Evolutionary conservation across 176 grass and related monocot species (phyloP).

Genomic region (Oryza coarctata): DNA sequence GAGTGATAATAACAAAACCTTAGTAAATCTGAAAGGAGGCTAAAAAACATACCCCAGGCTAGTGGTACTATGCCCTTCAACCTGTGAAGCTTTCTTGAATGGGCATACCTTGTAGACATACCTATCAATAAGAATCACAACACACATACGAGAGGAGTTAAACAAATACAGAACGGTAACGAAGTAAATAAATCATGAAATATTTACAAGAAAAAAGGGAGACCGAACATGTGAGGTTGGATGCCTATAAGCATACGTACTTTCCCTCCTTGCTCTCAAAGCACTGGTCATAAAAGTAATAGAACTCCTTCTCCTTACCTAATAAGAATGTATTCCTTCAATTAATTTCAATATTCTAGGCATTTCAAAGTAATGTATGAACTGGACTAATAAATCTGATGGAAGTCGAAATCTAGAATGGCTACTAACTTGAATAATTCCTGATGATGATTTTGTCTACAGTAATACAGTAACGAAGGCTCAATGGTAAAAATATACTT

Average conservation of each 20-base stretch:
- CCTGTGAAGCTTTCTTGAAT: slow-evolving; percentile 88
- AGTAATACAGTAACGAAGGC: slow-evolving; percentile 22
- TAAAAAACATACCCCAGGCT: slow-evolving; percentile 77
- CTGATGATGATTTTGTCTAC: neutral
- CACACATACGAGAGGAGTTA: slow-evolving; percentile 18
- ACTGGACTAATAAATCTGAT: neutral
- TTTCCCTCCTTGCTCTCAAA: slow-evolving; percentile 91
- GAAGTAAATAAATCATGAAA: slow-evolving; percentile 15
- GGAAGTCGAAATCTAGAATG: neutral
- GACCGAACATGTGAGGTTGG: slow-evolving; percentile 24
- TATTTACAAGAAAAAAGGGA: slow-evolving; percentile 4
- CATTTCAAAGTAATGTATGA: neutral
- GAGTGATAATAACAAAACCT: neutral
- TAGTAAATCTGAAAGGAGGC: slow-evolving; percentile 27
- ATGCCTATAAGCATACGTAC: slow-evolving; percentile 61
- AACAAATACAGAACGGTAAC: slow-evolving; percentile 9
- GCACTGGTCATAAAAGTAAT: slow-evolving; percentile 91
- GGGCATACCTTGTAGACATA: slow-evolving; percentile 96
- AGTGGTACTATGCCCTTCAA: slow-evolving; percentile 91
- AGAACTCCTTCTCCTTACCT: slow-evolving; percentile 96
- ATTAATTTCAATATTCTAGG: slow-evolving; percentile 19
- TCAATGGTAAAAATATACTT: neutral
- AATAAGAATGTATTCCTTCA: slow-evolving; percentile 39
- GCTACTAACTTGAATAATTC: neutral
- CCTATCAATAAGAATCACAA: slow-evolving; percentile 40